phyloP scores from a whole-genome alignment of 1,284 basidiomycete genomes.

The Ganoderma lucidum region DNA sequence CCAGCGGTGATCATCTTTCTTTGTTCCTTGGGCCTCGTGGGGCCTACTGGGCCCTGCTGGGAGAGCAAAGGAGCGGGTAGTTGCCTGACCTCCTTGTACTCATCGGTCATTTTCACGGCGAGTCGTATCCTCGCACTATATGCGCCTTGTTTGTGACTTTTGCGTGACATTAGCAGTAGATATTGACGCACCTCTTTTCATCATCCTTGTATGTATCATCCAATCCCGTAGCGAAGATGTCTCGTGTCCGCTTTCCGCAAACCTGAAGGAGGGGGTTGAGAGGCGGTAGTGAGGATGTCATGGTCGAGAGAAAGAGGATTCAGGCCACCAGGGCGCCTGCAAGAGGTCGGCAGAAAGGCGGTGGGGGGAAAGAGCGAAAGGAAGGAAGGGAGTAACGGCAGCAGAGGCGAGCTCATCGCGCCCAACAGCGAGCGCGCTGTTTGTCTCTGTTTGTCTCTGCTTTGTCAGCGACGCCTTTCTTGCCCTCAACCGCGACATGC shows the following conservation, averaged over 20 bases:
- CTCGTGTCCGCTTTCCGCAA: conserved; percentile 73
- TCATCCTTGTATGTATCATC: conserved; percentile 71
- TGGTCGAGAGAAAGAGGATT: conserved; percentile 11
- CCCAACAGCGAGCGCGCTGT: conserved; percentile 29
- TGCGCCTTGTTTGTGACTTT: not conserved
- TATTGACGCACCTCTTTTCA: conserved; percentile 64
- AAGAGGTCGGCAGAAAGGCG: not conserved
- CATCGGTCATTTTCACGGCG: conserved; percentile 81
- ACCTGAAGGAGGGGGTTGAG: conserved; percentile 69
- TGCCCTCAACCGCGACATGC: conserved; percentile 12
- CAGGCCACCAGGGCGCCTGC: not conserved
- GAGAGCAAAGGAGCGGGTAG: conserved; percentile 84
- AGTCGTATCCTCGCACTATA: conserved; percentile 70
- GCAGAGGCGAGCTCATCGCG: conserved; percentile 25
- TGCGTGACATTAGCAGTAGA: not conserved
- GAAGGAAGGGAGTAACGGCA: not conserved
- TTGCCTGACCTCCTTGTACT: conserved; percentile 88
- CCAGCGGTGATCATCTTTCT: conserved; percentile 79
- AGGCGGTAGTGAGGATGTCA: conserved; percentile 63
- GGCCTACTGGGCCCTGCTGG: conserved; percentile 85
- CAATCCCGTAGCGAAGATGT: conserved; percentile 70
- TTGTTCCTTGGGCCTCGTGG: conserved; percentile 69
- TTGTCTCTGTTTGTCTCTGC: conserved; percentile 24
- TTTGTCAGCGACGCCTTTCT: conserved; percentile 24
- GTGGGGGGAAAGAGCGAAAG: no score